Evolutionary conservation across 2,329 filamentous ascomycete species (phyloP), one percentile per base, ranked within the genome.

Genomic region (Dothidotthia symphoricarpi): DNA sequence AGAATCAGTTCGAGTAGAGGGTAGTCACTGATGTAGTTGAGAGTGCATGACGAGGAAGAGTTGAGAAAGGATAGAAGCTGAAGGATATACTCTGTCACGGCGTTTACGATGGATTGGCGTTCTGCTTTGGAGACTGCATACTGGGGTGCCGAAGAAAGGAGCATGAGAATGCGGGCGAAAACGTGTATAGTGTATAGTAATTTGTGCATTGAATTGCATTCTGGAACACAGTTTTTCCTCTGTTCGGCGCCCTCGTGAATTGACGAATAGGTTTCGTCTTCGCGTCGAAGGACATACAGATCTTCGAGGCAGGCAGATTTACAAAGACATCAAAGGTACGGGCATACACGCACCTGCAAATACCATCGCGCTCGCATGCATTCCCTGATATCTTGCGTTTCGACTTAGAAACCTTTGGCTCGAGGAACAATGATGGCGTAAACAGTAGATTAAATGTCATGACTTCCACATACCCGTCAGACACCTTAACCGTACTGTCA

Each of bases 1-100:
- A 81, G 49, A 91, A 98, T 72, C 91, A 90, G 66, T 95, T 98
- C 73, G 91, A 88, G 56, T 97, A 57, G 35, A 19, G 16, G 12
- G 16, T 14, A 26, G 3, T 24, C n/a, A n/a, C n/a, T n/a, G n/a
- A n/a, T n/a, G n/a, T n/a, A n/a, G 24, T 26, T 22, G 16, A 17
- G 16, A 16, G 14, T 24, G 5, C 4, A 24, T 31, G n/a, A 8
- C n/a, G 25, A 22, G n/a, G 13, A 31, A 26, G 17, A 17, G 26
- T 36, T 32, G 25, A 31, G 24, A 17, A 11, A 24, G 22, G 13
- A 14, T n/a, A n/a, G n/a, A 25, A 16, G 17, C n/a, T 33, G 39
- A 37, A 39, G 16, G 34, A 19, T 36, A 34, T 30, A 36, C 25
- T 15, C 26, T 39, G 22, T 16, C 14, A 9, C 22, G 47, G 49